Conservation (phyloP, 331 rosid species). For the Phaseolus coccineus region DNA sequence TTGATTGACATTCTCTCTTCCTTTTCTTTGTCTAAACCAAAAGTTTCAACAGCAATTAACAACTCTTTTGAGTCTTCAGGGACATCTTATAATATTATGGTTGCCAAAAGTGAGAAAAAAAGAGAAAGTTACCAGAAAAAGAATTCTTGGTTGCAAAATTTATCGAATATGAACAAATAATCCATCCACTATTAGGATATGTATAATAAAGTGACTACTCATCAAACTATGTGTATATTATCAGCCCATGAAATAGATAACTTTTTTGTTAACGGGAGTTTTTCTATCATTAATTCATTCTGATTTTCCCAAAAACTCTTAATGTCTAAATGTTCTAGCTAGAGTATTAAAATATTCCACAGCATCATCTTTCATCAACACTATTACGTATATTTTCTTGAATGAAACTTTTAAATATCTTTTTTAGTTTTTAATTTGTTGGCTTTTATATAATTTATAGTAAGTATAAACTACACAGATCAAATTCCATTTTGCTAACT, state of each 20-base stretch:
- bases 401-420: neutral
- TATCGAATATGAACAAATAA: too few relatives aligned
- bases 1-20: too few relatives aligned
- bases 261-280: neutral
- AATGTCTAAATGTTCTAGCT: neutral
- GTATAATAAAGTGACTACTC: too few relatives aligned
- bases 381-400: slow-evolving; percentile 22
- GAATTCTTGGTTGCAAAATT: too few relatives aligned
- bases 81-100: too few relatives aligned
- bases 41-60: too few relatives aligned
- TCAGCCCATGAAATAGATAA: neutral
- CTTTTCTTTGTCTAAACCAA: too few relatives aligned
- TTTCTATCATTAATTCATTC: too few relatives aligned
- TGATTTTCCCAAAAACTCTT: neutral
- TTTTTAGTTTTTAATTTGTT: neutral
- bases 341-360: neutral
- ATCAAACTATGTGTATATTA: neutral
- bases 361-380: neutral
- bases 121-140: too few relatives aligned
- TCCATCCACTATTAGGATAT: too few relatives aligned
- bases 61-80: too few relatives aligned
- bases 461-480: neutral
- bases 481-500: neutral
- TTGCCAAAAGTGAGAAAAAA: too few relatives aligned
- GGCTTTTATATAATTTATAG: neutral